A percentile compares a stretch with the other conserved stretches of the same genome.
These are phyloP conservation scores for Sporothrix pseudoabietina DNA, from an alignment of 2,329 filamentous ascomycete species.

Conservation along the genomic window DNA sequence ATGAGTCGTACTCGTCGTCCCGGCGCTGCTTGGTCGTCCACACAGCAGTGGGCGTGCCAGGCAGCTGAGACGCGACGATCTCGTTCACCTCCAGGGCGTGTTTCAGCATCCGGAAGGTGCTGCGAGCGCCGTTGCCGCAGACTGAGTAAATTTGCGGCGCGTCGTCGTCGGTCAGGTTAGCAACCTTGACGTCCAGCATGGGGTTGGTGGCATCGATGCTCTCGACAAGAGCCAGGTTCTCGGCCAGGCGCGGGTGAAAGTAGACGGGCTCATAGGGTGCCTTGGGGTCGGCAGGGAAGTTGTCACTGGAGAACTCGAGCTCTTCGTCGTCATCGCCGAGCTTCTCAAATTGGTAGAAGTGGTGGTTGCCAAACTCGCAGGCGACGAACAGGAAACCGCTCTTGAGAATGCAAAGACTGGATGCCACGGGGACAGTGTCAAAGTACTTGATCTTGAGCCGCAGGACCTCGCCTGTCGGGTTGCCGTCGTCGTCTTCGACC, in stretches of 20 bases:
- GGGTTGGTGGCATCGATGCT: conserved; percentile 89
- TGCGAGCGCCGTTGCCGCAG: conserved; percentile 84
- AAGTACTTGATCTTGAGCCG: conserved; percentile 95
- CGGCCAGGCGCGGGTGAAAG: conserved; percentile 76
- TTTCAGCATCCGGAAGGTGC: conserved; percentile 86
- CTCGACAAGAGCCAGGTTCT: conserved; percentile 84
- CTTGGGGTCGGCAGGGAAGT: conserved; percentile 74
- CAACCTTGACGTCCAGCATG: conserved; percentile 85
- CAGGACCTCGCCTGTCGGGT: conserved; percentile 77
- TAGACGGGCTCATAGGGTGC: conserved; percentile 76
- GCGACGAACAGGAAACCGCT: conserved; percentile 94
- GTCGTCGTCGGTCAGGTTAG: conserved; percentile 87
- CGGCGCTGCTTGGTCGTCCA: conserved; percentile 91
- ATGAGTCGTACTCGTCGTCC: conserved; percentile 84
- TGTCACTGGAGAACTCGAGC: conserved; percentile 79
- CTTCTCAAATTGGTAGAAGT: conserved; percentile 97
- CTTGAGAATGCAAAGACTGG: conserved; percentile 87
- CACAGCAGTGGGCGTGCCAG: conserved; percentile 83
- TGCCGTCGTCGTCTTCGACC: conserved; percentile 76
- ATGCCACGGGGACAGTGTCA: conserved; percentile 87
- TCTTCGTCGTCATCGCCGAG: conserved; percentile 95
- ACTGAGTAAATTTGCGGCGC: conserved; percentile 95
- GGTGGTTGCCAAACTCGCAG: conserved; percentile 88
- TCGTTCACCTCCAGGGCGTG: conserved; percentile 93
- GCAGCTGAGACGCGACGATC: conserved; percentile 91